phyloP scores from a whole-genome alignment of 331 rosid species.

The Pyracantha coccinea region DNA sequence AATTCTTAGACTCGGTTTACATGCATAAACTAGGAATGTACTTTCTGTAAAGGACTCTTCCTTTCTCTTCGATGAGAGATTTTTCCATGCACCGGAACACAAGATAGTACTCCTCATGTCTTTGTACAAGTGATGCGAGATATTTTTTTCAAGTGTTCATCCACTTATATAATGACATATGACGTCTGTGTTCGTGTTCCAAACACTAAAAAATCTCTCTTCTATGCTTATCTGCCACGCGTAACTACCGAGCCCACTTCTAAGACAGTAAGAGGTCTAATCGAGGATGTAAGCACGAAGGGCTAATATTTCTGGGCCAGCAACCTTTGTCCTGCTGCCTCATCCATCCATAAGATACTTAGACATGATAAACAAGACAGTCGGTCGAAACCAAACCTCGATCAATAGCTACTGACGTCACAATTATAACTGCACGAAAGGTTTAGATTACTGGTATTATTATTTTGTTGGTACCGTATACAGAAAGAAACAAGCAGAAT shows the following conservation, averaged over 20 bases:
- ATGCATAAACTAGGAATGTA: neutral
- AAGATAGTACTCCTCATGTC: no score
- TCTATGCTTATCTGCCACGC: neutral
- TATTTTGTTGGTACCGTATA: no score
- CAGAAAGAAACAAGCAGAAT: neutral
- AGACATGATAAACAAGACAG: conserved; percentile 3
- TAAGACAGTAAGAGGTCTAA: neutral
- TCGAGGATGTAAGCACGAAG: neutral
- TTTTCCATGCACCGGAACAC: no score
- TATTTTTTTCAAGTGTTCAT: no score
- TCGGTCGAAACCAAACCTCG: conserved; percentile 10
- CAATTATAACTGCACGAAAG: conserved; percentile 4
- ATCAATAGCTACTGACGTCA: neutral
- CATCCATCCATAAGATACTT: conserved; percentile 7
- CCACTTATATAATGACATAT: no score
- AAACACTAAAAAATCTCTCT: no score
- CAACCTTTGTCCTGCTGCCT: conserved; percentile 5
- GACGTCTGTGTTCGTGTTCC: no score
- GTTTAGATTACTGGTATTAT: neutral
- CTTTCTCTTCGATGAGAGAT: neutral
- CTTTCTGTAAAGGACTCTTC: neutral
- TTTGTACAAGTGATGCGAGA: no score
- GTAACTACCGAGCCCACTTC: neutral
- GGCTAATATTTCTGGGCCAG: conserved; percentile 22
- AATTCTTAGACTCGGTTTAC: neutral